Base-by-base conservation (phyloP, 2,329 filamentous ascomycete species). In the Ceratocystis cacaofunesta region DNA sequence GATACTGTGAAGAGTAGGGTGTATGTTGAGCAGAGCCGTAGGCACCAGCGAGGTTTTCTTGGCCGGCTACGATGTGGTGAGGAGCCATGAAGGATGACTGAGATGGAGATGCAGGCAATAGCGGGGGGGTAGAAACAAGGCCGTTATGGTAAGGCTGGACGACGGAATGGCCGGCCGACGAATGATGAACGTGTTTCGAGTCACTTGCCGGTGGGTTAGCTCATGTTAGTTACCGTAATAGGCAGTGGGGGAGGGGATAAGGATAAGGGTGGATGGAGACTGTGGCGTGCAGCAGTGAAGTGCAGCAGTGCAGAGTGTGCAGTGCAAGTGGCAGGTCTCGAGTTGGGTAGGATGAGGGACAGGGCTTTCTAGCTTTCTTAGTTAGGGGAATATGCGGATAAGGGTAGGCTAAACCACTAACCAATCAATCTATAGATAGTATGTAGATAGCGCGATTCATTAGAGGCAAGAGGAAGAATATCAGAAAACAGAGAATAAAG, bases 191-290 rank as follows among this genome's bases (percentile, higher is more conserved):
- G 50, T 48, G 17, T 58, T 30, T 57, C 32, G 41, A 41, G 22
- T 58, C 22, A 64, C 50, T 58, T 44, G 36, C 63, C 63, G 63
- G 63, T 44, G 22, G 32, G 41, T 55, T 64, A 64, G 52, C 63
- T 57, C 36, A 64, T 64, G 63, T 64, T 64, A 64, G 52, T 64
- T 64, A 50, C 63, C 63, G 52, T 64, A 64, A 64, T 58, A 58
- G 63, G 63, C 52, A 64, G 48, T 64, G 32, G 17, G 62, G 30
- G 48, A n/a, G 32, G 62, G 48, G 32, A 28, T 15, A 60, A 60
- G 50, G 62, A 64, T 58, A 41, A 55, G 52, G 52, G 28, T 64
- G 63, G 46, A 41, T 28, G 28, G 63, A 55, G 44, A 19, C 19
- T 8, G 19, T 25, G 12, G 48, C 48, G 43, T 61, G 32, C 25